Evolutionary conservation across 1,284 basidiomycete species (phyloP).

Genomic region (Ceratobasidium sp.): DNA sequence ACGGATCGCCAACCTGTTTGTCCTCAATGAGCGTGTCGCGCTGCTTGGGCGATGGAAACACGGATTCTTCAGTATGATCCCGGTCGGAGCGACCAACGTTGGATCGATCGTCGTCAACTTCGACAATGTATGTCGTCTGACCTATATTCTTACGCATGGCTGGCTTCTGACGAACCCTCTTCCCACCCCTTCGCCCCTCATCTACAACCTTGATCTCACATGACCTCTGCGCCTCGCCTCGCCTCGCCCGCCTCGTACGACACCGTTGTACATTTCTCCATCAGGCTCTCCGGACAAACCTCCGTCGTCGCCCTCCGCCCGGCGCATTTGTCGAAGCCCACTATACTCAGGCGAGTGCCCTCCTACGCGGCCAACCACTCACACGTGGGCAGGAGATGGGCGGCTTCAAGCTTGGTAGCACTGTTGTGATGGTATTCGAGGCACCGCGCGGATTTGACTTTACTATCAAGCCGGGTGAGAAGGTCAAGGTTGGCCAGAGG

Average conservation of each 20-base stretch:
- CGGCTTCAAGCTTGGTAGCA: slow-evolving; percentile 94
- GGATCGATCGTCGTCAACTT: slow-evolving; percentile 98
- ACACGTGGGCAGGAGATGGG: slow-evolving; percentile 94
- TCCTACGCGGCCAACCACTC: slow-evolving; percentile 91
- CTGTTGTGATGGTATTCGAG: slow-evolving; percentile 97
- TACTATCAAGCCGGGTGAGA: slow-evolving; percentile 80
- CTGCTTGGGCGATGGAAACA: slow-evolving; percentile 95
- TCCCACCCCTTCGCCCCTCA: slow-evolving; percentile 18
- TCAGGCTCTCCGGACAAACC: slow-evolving; percentile 85
- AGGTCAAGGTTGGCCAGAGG: slow-evolving; percentile 87
- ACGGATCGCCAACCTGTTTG: slow-evolving; percentile 92
- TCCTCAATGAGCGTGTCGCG: slow-evolving; percentile 97
- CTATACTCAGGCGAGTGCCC: slow-evolving; percentile 80
- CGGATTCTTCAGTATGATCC: slow-evolving; percentile 97
- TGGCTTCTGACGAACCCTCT: neutral
- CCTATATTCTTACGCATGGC: neutral
- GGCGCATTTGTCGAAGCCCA: slow-evolving; percentile 94
- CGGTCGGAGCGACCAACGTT: slow-evolving; percentile 98
- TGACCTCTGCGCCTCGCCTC: neutral
- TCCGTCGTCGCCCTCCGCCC: slow-evolving; percentile 76
- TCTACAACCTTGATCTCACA: slow-evolving; percentile 8
- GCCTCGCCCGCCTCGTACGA: neutral
- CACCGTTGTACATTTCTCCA: neutral
- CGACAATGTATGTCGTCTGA: slow-evolving; percentile 71
- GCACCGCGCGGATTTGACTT: slow-evolving; percentile 90